Evolutionary conservation across 202 grass and related monocot genomes (phyloP).

Genomic region (Elaeis oleifera): DNA sequence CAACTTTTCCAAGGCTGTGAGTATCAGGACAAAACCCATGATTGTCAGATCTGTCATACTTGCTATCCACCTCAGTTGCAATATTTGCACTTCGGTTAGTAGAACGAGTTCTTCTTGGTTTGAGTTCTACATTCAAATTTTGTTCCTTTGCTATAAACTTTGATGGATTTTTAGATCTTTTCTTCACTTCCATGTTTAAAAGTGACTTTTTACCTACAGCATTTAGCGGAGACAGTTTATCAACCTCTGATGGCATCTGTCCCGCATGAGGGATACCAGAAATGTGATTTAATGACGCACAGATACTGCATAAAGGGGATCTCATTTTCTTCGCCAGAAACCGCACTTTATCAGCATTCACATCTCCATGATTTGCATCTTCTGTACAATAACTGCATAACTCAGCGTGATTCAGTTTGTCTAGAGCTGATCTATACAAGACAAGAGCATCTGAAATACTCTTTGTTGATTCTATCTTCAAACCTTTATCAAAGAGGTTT

Average conservation of each 20-base stretch:
- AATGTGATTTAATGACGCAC: slow-evolving; percentile 35
- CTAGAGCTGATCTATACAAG: slow-evolving; percentile 48
- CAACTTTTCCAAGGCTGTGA: slow-evolving; percentile 10
- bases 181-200: slow-evolving; percentile 38
- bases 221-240: slow-evolving; percentile 5
- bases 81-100: slow-evolving; percentile 32
- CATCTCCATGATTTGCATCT: slow-evolving; percentile 13
- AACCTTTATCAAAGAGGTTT: slow-evolving; percentile 42
- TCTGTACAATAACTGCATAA: slow-evolving; percentile 8
- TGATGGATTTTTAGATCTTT: slow-evolving; percentile 33
- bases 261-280: neutral
- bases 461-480: slow-evolving; percentile 26
- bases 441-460: slow-evolving; percentile 46
- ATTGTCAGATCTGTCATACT: slow-evolving; percentile 5
- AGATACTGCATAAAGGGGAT: slow-evolving; percentile 36
- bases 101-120: slow-evolving; percentile 36
- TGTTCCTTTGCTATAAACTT: slow-evolving; percentile 35
- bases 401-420: slow-evolving; percentile 42
- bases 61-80: slow-evolving; percentile 20
- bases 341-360: slow-evolving; percentile 10
- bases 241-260: slow-evolving; percentile 11
- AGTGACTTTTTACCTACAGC: slow-evolving; percentile 22
- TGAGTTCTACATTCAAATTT: slow-evolving; percentile 23
- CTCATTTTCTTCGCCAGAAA: slow-evolving; percentile 15
- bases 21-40: slow-evolving; percentile 16